Evolutionary conservation across 2,329 filamentous ascomycete species (phyloP), one percentile per base, ranked within the genome.

Genomic region (Bipolaris victoriae): DNA sequence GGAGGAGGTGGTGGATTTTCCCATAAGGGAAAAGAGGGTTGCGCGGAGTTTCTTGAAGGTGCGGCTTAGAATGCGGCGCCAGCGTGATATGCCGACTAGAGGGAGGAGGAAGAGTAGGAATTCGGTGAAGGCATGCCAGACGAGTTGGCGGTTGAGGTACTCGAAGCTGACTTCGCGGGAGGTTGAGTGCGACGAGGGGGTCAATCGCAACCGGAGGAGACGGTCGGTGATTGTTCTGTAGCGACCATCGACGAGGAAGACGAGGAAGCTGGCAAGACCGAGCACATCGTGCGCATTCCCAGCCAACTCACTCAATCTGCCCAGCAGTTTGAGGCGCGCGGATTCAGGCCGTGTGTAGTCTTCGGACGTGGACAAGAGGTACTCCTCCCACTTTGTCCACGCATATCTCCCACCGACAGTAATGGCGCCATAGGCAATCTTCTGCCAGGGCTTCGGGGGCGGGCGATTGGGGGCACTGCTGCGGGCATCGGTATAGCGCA

Each of bases 61-160:
- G 61, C 92, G 86, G 18, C 86, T 83, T n/a, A 97, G 81, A 89
- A 94, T 97, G 64, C 93, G 85, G 56, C 92, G 86, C 95, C 95
- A 99, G 64, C 92, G 86, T 70, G 90, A 89, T 66, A 99, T 94
- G 49, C 95, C 95, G 40, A 99, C 90, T n/a, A 99, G 84, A 0
- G 95, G 95, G n/a, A 99, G 83, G 16, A 98, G 85, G 76, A 98
- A 99, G 31, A 99, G 85, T n/a, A 99, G 82, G 69, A 99, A 99
- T 75, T 99, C 95, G 24, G 95, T 99, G 70, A 99, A 97, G n/a
- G 95, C 95, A 78, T 99, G 95, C 95, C 95, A 99, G 36, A 99
- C 95, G 10, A 99, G 86, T 78, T 99, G 95, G 46, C 95, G 88
- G 76, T 99, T 99, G 48, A 98, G 86, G 71, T 97, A 98, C 78